Base-by-base conservation (phyloP, 352 stramenopile genomes). In the Globisporangium barbulae region DNA sequence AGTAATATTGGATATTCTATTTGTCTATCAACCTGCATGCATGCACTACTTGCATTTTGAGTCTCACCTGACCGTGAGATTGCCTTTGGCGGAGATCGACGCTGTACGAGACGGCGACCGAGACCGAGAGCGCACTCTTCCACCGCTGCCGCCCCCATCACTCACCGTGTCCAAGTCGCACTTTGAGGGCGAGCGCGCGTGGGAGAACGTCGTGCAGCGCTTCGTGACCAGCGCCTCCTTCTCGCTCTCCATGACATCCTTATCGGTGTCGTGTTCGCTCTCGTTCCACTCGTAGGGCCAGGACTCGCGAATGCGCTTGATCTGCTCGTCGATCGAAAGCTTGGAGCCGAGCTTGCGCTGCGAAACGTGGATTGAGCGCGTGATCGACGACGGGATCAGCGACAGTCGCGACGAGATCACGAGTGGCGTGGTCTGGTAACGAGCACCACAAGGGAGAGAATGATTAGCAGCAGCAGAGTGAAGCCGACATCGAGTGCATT, bases 251-350 rank as follows among this genome's bases (percentile, higher is more conserved):
- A 63, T 52, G n/a, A 22, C 30, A 13, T 6, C 4, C 7, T 15
- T 7, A 5, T 21, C 39, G 19, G 63, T 48, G 21, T 63, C 30
- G 19, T 28, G 5, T 5, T 15, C 15, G n/a, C 12, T 44, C 31
- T 82, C 65, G 48, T 59, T 61, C 83, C 83, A 89, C 13, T 76
- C 71, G 63, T 90, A 85, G 13, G 83, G 83, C 85, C 83, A 94
- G 13, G 73, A 82, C 48, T 78, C 70, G 15, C 85, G 83, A 61
- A 94, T 90, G 45, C 67, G 76, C 12, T 75, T 71, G 56, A 94
- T 67, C 53, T 89, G 70, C 35, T 78, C 67, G 5, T 81, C 72
- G 33, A 87, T 67, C 25, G 61, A 53, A 17, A 48, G 19, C 9
- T 60, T 70, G 47, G 42, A 22, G 30, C 49, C 21, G n/a, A 45